Base-by-base conservation (phyloP, 371 early-diverging fungal genomes). In the Blyttiomyces sp. region DNA sequence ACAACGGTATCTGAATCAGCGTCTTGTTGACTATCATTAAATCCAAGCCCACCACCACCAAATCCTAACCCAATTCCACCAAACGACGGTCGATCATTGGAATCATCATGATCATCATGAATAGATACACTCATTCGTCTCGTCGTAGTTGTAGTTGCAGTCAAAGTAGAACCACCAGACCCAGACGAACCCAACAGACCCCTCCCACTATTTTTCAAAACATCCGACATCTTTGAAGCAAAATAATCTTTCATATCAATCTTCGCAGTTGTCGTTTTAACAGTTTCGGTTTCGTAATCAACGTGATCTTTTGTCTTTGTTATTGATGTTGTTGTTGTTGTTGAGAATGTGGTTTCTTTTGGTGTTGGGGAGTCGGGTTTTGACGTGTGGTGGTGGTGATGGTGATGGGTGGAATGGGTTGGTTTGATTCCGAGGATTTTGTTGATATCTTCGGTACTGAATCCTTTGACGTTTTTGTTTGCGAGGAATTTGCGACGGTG, bases 351-450 rank as follows among this genome's bases (percentile, higher is more conserved):
- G 5, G 49, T 30, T 6, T 16, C 52, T 24, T 31, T 21, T 21
- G 24, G 26, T 4, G 53, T 3, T 11, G 59, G 13, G 24, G 9
- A 9, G 7, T 16, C 28, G 13, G 31, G 7, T 50, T 28, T 23
- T 16, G 17, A 13, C 9, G n/a, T 23, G 2, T 49, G 27, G 17
- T 7, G 16, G 50, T n/a, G 23, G 13, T 13, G 11, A 23, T 11
- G 19, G 21, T 16, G 32, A 19, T 19, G 16, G 21, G 59, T 21
- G 9, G 31, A n/a, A 50, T 31, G 9, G 6, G 49, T 21, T n/a
- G 46, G 24, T 32, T 56, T 62, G 42, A 51, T 45, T 39, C 64
- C 64, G 21, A 63, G 53, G 53, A 63, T 63, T 32, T 52, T 56
- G 57, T 57, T 43, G 52, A 63, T 32, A 32, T 36, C 64, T 33